Evolutionary conservation across 768 basidiomycete species (phyloP), one percentile per base, ranked within the genome.

Genomic region (Trametes sanguinea): DNA sequence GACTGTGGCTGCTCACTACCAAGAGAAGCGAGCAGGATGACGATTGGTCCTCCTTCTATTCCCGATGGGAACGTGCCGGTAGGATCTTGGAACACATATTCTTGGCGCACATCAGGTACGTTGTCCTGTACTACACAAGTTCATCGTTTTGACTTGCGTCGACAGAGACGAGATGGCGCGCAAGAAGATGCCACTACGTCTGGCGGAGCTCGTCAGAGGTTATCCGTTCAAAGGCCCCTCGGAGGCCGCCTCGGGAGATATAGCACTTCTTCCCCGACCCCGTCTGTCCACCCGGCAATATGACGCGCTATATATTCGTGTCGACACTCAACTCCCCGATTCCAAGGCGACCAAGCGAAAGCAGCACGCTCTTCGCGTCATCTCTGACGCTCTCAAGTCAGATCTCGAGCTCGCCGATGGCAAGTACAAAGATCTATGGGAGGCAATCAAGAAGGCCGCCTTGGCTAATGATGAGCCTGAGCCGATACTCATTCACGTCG

Each of bases 51-150:
- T 70, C 78, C 8, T 91, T 92, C 69, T 93, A 92, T 69, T 76
- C 77, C 4, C 80, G 87, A 33, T 93, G 92, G 92, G 89, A 93
- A 66, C 78, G 80, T 32, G 81, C 84, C 8, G 92, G 89, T 33
- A 78, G 89, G 22, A 81, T 88, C 44, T 69, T 92, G 52, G 92
- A 92, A 66, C 91, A 93, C 74, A 60, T 93, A 7, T 90, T 92
- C 74, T 77, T 93, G 57, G 80, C 87, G 16, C 80, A 83, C 58
- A 84, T 92, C 58, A 82, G 92, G 91, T 90, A 58, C 57, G 78
- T 65, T 22, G 22, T 22, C 22, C 22, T 22, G 22, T 22, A 22
- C 22, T 22, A 22, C n/a, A 13, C n/a, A n/a, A 17, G 42, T 46
- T 13, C 27, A 16, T 22, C 17, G 44, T 39, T 14, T 14, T 56